Evolutionary conservation across 352 stramenopile species (phyloP), one percentile per base, ranked within the genome.

Genomic region (Pythium plurisporium): DNA sequence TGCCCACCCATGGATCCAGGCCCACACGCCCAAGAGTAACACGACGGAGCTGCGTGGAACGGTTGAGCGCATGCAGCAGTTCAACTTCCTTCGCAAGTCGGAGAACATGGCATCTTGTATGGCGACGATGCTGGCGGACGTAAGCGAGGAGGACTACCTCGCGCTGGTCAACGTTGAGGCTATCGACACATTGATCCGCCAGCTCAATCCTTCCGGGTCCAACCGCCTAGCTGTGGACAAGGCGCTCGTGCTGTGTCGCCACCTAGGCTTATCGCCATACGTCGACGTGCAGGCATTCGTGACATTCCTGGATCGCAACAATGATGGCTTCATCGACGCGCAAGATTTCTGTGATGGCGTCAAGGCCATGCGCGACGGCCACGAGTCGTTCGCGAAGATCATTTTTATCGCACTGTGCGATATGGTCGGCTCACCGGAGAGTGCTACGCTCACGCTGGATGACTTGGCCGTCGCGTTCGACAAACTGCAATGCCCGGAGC

Each of bases 41-140:
- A 42, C 27, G 10, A 60, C 53, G 7, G 71, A 79, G 36, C 54
- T 87, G 4, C 48, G 41, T 6, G 55, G 64, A 40, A 74, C 73
- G 3, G 66, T 82, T 23, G 40, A 69, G n/a, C 82, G 77, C 27
- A 76, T 91, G 31, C 72, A 91, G 62, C 64, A 72, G n/a, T 91
- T 89, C 66, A 91, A 89, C 62, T 86, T 87, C 36, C 55, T 87
- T 33, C 82, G 82, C 64, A 88, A 89, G 59, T 87, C 82, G 33
- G 73, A 89, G 52, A 88, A 85, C 53, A 87, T 91, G 75, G 78
- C 69, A 4, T 74, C 62, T 19, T 87, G 83, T 54, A 76, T 91
- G 67, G 69, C 65, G 9, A 72, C 38, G 4, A 84, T 89, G 72
- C 58, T 89, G 30, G 45, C 53, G 23, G 75, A 87, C 25, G 69